These are phyloP conservation scores for Discostella stelligeroides DNA, from an alignment of 108 stramenopile genomes.

Conservation along the genomic window DNA sequence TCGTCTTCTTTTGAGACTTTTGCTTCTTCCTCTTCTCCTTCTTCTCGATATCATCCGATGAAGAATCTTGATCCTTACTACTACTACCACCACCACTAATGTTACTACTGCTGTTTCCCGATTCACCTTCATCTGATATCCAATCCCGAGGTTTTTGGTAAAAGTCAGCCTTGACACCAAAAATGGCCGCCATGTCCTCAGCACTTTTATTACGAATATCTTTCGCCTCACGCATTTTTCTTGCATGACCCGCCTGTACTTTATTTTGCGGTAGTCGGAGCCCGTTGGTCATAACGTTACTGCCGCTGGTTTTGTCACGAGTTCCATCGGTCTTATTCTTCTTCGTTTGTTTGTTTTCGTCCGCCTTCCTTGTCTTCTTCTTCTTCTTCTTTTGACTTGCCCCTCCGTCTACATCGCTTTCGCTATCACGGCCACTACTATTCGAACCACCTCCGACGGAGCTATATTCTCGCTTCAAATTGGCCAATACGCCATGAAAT, in stretches of 20 bases:
- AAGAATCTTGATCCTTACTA: not conserved
- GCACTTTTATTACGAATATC: slow-evolving; percentile 66
- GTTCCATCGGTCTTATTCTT: slow-evolving; percentile 9
- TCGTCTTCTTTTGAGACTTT: slow-evolving; percentile 22
- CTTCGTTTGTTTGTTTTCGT: slow-evolving; percentile 19
- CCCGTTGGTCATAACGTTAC: not conserved
- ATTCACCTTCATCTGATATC: not conserved
- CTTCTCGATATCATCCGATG: not conserved
- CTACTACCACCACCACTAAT: not conserved
- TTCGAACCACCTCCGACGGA: not conserved
- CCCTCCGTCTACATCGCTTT: too few species aligned
- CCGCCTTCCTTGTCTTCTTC: slow-evolving; percentile 15
- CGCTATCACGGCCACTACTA: too few species aligned
- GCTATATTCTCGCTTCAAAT: slow-evolving; percentile 34
- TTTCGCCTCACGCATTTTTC: slow-evolving; percentile 84
- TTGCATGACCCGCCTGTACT: slow-evolving; percentile 78
- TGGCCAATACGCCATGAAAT: slow-evolving; percentile 58
- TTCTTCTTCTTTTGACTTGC: slow-evolving; percentile 9
- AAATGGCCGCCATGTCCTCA: slow-evolving; percentile 82
- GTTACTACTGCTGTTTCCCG: too few species aligned
- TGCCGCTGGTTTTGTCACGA: not conserved
- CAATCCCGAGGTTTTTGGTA: slow-evolving; percentile 32
- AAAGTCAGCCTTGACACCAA: slow-evolving; percentile 65
- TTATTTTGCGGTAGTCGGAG: slow-evolving; percentile 70
- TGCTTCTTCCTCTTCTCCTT: not conserved